These are phyloP conservation scores for Mortierella antarctica DNA, from an alignment of 192 early-diverging fungal species.

Conservation along the genomic window DNA sequence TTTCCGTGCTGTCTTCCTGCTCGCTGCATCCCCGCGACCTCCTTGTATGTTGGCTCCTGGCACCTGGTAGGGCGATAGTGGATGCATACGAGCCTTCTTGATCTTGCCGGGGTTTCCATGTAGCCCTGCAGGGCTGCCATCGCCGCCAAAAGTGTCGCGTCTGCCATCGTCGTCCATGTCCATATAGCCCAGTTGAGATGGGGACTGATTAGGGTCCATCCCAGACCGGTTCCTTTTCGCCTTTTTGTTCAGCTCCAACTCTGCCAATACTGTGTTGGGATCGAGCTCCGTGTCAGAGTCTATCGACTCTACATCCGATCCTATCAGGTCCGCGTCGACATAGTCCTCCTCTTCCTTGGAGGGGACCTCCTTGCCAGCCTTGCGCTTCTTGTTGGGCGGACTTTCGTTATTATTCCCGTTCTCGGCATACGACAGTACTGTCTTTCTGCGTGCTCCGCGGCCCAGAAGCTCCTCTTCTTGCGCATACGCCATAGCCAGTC, in stretches of 20 bases:
- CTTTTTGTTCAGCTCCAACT: slow-evolving; percentile 28
- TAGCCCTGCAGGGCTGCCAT: slow-evolving; percentile 13
- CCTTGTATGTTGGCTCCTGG: background rate
- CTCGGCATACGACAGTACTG: slow-evolving; percentile 50
- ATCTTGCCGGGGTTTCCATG: slow-evolving; percentile 11
- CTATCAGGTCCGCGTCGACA: slow-evolving; percentile 36
- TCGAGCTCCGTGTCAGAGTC: slow-evolving; percentile 33
- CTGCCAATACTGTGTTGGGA: slow-evolving; percentile 22
- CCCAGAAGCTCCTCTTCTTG: slow-evolving; percentile 42
- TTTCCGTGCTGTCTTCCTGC: slow-evolving; percentile 27
- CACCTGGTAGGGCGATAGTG: slow-evolving; percentile 32
- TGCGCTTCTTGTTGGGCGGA: slow-evolving; percentile 39
- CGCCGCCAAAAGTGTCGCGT: slow-evolving; percentile 3
- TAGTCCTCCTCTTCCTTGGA: slow-evolving; percentile 48
- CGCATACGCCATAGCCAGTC: slow-evolving; percentile 35
- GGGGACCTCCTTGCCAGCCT: slow-evolving; percentile 42
- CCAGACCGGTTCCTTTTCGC: slow-evolving; percentile 17
- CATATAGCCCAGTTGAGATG: slow-evolving; percentile 19
- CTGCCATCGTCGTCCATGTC: slow-evolving; percentile 31
- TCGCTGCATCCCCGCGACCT: background rate
- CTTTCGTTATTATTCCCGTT: slow-evolving; percentile 43
- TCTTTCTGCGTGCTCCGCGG: slow-evolving; percentile 48
- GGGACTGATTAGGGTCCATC: slow-evolving; percentile 26
- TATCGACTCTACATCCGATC: slow-evolving; percentile 27
- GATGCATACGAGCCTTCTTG: slow-evolving; percentile 34